Evolutionary conservation across 768 basidiomycete genomes (phyloP).

Genomic region (Rubroboletus satanas): DNA sequence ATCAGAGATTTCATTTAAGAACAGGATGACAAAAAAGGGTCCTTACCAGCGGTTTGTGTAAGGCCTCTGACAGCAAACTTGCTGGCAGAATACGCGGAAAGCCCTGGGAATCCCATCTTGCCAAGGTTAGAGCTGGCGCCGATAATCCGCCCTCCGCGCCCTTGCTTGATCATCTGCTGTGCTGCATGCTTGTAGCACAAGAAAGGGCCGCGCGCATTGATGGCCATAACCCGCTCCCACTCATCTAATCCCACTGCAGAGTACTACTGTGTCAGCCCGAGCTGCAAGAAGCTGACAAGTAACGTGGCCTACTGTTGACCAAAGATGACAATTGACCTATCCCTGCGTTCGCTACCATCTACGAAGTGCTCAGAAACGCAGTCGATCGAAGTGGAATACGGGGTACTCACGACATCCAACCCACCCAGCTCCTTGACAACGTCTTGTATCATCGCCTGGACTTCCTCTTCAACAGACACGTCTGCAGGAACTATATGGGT

Average conservation of each 20-base stretch:
- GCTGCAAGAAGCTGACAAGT: too few relatives aligned
- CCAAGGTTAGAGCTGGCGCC: slow-evolving; percentile 29
- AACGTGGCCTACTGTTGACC: neutral
- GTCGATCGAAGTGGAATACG: too few relatives aligned
- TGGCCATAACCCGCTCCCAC: slow-evolving; percentile 6
- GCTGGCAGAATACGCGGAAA: slow-evolving; percentile 27
- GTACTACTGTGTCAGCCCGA: neutral
- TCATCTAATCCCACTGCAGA: neutral
- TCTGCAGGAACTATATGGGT: slow-evolving; percentile 14
- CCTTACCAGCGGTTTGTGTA: slow-evolving; percentile 37
- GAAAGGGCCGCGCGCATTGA: slow-evolving; percentile 55
- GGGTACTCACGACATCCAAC: slow-evolving; percentile 3
- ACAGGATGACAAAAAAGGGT: neutral
- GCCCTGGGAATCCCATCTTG: neutral
- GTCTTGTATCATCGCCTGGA: slow-evolving; percentile 4
- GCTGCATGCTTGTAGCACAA: slow-evolving; percentile 62
- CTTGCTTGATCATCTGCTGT: slow-evolving; percentile 52
- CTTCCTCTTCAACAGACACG: slow-evolving; percentile 3
- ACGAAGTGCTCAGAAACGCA: neutral
- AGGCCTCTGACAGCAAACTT: slow-evolving; percentile 40
- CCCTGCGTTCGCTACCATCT: slow-evolving; percentile 23
- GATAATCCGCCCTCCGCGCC: slow-evolving; percentile 51
- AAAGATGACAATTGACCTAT: neutral
- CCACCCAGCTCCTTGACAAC: slow-evolving; percentile 2
- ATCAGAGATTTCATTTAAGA: neutral